Evolutionary conservation across 768 basidiomycete species (phyloP), one percentile per base, ranked within the genome.

Genomic region (Leucosporidium creatinivorum): DNA sequence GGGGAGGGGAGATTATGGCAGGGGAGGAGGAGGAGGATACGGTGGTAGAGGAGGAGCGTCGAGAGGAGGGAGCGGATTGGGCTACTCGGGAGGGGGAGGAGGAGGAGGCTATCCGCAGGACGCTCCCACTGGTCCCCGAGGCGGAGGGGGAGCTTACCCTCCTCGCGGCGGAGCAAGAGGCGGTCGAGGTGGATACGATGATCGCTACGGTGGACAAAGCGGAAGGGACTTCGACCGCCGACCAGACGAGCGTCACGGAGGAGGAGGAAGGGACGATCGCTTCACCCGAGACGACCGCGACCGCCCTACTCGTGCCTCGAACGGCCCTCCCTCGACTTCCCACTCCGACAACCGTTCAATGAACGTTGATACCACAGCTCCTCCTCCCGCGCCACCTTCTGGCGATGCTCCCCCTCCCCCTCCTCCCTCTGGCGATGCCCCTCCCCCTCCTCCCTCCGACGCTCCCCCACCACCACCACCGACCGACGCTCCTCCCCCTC

Each of bases 181-280:
- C 13, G 57, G 36, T 1, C 33, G 44, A 2, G 58, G 44, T 48
- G 58, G 58, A 23, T 36, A 36, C 9, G 57, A 58, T 12, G 23
- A 23, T 18, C 33, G 33, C 18, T 33, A 36, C 2, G 57, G 57
- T 10, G 57, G 57, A n/a, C n/a, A n/a, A 1, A 44, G 15, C 15
- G 39, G 39, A 44, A 30, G 57, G 30, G 57, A 58, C 15, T 39
- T 12, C 26, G 66, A 74, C 55, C 48, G 71, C 48, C 44, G 63
- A 21, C 78, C 80, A 31, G 82, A 81, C 69, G 77, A 77, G 69
- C 81, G 83, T 58, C 81, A 83, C 52, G 77, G 30, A 1, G 30
- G 55, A 1, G 30, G 55, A 31, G 30, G 55, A 19, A 36, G 81
- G 65, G 74, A 80, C 68, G 62, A 63, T 17, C 56, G 49, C n/a